phyloP scores from a whole-genome alignment of 2,329 filamentous ascomycete species.

The Colletotrichum cordylinicola region DNA sequence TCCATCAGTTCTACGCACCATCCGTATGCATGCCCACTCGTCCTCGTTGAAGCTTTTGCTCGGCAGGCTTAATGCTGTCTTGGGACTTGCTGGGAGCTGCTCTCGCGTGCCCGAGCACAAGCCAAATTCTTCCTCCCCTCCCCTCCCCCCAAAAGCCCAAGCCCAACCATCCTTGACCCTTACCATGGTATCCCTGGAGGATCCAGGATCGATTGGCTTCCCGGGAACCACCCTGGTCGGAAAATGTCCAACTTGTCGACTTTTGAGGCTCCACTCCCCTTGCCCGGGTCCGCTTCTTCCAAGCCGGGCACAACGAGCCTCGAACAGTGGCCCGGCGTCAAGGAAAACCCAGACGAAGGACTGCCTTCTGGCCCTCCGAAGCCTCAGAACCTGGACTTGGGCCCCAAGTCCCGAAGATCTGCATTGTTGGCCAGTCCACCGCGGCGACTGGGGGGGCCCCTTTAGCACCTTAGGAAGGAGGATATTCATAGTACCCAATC shows the following conservation, averaged over 20 bases:
- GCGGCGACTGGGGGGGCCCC: neutral
- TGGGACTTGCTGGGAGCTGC: neutral
- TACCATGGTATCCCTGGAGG: neutral
- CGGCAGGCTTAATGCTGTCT: neutral
- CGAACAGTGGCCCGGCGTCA: neutral
- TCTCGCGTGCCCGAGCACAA: neutral
- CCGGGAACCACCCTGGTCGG: conserved; percentile 8
- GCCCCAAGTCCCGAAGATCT: conserved; percentile 13
- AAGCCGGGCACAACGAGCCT: neutral
- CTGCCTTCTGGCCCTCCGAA: neutral
- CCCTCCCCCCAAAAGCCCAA: neutral
- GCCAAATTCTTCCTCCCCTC: neutral
- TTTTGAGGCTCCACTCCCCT: neutral
- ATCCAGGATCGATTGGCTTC: conserved; percentile 17
- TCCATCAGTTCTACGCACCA: neutral
- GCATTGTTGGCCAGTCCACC: conserved; percentile 12
- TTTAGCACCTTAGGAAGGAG: neutral
- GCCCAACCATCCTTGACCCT: neutral
- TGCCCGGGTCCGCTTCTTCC: neutral
- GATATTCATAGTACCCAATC: conserved; percentile 22
- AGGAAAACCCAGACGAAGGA: neutral
- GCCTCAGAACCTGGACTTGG: neutral
- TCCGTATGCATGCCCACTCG: neutral
- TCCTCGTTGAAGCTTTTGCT: neutral
- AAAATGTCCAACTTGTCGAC: neutral